These are phyloP conservation scores for Cudoniella acicularis DNA, from an alignment of 495 filamentous ascomycete genomes.

Conservation along the genomic window DNA sequence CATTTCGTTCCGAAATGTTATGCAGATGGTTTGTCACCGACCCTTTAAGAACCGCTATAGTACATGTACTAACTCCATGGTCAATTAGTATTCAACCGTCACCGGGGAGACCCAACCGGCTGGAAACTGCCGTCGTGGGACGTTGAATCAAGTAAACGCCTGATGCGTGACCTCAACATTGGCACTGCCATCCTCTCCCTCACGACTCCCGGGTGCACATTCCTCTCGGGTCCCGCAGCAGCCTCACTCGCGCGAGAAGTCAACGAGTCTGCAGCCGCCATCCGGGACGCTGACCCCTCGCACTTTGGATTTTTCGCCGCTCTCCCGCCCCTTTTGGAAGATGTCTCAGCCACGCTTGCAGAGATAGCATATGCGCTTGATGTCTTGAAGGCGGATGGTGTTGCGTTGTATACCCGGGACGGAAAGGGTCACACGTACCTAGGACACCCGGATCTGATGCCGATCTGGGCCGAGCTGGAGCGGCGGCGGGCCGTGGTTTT, in stretches of 20 bases:
- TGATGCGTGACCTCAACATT: not conserved
- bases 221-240: not conserved
- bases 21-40: not conserved
- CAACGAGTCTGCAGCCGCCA: constrained; percentile 41
- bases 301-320: constrained; percentile 47
- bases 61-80: not conserved
- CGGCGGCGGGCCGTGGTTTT: constrained; percentile 38
- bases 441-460: constrained; percentile 39
- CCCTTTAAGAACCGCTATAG: not conserved
- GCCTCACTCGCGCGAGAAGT: constrained; percentile 31
- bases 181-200: not conserved
- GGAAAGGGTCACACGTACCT: constrained; percentile 46
- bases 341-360: constrained; percentile 35
- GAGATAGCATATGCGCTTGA: constrained; percentile 42
- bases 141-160: not conserved
- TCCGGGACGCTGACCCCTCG: constrained; percentile 34
- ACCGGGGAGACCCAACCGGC: not conserved
- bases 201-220: not conserved
- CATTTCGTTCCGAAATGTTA: not conserved
- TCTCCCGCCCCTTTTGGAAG: constrained; percentile 43
- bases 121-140: not conserved
- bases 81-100: not conserved
- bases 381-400: constrained; percentile 42
- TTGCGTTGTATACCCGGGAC: constrained; percentile 45
- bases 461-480: constrained; percentile 37